phyloP scores from a whole-genome alignment of 2,329 filamentous ascomycete species.

The Nannizziopsis arthrosporioides region DNA sequence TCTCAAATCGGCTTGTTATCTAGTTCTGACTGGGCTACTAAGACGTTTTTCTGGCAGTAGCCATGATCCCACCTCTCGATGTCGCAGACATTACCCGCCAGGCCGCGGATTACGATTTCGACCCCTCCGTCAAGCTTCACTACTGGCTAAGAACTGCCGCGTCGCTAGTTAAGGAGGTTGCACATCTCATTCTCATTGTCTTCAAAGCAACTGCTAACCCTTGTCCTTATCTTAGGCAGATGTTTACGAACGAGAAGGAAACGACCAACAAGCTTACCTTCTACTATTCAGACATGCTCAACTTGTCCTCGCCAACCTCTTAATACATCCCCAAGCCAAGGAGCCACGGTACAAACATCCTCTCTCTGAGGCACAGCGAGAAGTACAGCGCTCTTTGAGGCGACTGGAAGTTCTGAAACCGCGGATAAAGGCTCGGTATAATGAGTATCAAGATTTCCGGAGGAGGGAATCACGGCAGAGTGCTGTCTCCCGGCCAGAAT shows the following conservation, averaged over 20 bases:
- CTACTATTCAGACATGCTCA: conserved; percentile 81
- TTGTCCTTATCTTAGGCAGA: conserved; percentile 48
- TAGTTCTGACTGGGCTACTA: too few relatives aligned
- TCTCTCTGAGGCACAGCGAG: conserved; percentile 46
- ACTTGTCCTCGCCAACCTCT: conserved; percentile 66
- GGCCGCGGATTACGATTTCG: conserved; percentile 72
- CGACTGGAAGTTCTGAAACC: conserved; percentile 71
- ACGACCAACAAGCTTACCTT: conserved; percentile 78
- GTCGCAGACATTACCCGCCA: conserved; percentile 65
- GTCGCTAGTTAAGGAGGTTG: conserved; percentile 67
- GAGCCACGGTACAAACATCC: conserved; percentile 47
- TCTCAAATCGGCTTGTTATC: too few relatives aligned
- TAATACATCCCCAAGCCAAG: conserved; percentile 63
- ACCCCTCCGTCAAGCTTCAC: conserved; percentile 60
- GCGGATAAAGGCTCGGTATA: conserved; percentile 58
- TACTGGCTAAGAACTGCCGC: conserved; percentile 74
- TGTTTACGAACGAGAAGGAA: conserved; percentile 74
- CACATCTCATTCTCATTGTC: neutral
- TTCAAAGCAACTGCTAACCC: neutral
- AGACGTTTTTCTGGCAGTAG: conserved; percentile 11
- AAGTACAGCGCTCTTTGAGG: conserved; percentile 53
- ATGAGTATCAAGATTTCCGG: conserved; percentile 50
- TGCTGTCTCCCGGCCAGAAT: conserved; percentile 12
- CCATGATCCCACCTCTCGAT: conserved; percentile 47
- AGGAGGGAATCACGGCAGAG: conserved; percentile 36